phyloP scores from a whole-genome alignment of 345 rosid species.

The Psidium guajava region DNA sequence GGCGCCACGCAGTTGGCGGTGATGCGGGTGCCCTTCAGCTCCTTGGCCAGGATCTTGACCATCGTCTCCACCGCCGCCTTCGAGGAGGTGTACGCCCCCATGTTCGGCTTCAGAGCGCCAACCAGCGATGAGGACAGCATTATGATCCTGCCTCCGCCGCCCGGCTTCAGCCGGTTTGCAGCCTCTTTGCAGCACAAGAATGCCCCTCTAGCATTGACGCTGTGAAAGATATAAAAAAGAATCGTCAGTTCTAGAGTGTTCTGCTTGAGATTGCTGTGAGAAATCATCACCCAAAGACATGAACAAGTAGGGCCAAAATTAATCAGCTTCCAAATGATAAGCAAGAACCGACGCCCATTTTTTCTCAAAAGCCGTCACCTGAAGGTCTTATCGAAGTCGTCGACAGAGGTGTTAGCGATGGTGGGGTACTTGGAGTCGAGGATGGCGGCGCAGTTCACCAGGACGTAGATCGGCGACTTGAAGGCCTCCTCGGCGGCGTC shows the following conservation, averaged over 20 bases:
- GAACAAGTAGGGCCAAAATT: too few species aligned
- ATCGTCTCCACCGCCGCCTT: conserved; percentile 5
- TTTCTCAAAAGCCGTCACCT: not conserved
- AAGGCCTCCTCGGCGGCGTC: conserved; percentile 21
- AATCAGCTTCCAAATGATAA: not conserved
- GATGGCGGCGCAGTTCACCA: conserved; percentile 31
- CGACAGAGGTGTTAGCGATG: conserved; percentile 15
- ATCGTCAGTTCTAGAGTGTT: not conserved
- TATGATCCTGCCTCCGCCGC: conserved; percentile 9
- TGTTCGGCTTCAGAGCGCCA: not conserved
- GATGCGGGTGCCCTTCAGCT: conserved; percentile 10
- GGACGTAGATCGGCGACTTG: conserved; percentile 16
- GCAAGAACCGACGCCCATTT: not conserved
- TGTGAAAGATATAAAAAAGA: not conserved
- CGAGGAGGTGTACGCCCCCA: conserved; percentile 1
- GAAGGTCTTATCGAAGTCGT: conserved; percentile 24
- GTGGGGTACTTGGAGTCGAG: conserved; percentile 14
- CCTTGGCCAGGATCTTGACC: conserved; percentile 10
- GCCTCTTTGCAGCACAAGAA: conserved; percentile 11
- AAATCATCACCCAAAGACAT: not conserved
- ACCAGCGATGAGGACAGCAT: not conserved
- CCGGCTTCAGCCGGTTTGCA: conserved; percentile 1
- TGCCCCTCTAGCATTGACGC: conserved; percentile 4
- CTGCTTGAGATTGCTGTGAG: not conserved
- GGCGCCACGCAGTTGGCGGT: conserved; percentile 3